Base-by-base conservation (phyloP, 1,139 yeast genomes). In the Citeromyces hawaiiensis region DNA sequence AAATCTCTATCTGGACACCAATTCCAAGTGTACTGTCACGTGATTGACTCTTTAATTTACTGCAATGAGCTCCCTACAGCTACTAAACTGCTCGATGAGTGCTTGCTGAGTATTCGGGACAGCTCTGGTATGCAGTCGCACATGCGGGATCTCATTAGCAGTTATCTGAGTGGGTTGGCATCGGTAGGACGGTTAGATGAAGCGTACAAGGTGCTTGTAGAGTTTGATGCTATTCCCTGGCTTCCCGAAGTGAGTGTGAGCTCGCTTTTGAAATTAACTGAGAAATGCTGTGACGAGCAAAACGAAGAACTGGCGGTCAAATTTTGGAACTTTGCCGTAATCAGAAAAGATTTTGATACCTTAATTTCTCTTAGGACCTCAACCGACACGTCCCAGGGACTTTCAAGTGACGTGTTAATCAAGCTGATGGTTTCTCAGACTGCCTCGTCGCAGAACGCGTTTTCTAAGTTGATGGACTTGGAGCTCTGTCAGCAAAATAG, bases 11-110 rank as follows among this genome's bases (percentile, higher is more conserved):
- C 46, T 13, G 44, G 53, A 14, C 50, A 60, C 41, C 76, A 73
- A 47, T 70, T 63, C 48, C 53, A 55, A 30, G 64, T 77, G 32
- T 78, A 77, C 52, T 57, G 72, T 1, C 55, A 63, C 36, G 54
- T 76, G 44, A 62, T 79, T 31, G 64, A 73, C 35, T 63, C 78
- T 1, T 60, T 79, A 42, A 63, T 75, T 7, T 58, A 60, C 43
- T 70, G 72, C 37, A 68, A 67, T 36, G 71, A 76, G 46, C 47
- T 65, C 35, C 59, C 63, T 4, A 48, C 66, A 31, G 78, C 86
- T 1, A 66, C 79, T 0, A 64, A 68, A 45, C 67, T 78, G 41
- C 58, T 81, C 48, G 83, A 79, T 42, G 36, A 44, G 16, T 43
- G 54, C 4, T 35, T 57, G 8, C 35, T 39, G 5, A 38, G 44